A percentile compares a stretch with the other conserved stretches of the same genome.
phyloP scores from a whole-genome alignment of 129 eudicot species.

The Solidago caesia region DNA sequence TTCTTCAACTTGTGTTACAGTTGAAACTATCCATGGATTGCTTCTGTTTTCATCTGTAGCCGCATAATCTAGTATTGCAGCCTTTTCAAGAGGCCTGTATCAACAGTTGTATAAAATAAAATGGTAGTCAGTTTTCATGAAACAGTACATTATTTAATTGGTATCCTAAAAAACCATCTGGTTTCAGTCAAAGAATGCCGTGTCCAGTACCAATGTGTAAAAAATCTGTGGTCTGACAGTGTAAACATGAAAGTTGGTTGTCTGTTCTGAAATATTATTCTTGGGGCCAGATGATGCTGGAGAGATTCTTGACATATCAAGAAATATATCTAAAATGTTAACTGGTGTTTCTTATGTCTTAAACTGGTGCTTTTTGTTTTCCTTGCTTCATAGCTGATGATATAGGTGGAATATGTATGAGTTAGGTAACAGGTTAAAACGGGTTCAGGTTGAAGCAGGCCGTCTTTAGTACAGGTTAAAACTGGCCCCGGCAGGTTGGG shows the following conservation, averaged over 20 bases:
- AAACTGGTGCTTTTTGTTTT: not conserved
- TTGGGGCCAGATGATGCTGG: not conserved
- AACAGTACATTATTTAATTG: not conserved
- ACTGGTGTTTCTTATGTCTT: not conserved
- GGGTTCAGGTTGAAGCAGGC: not conserved
- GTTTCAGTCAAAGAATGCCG: not conserved
- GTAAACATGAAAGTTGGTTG: not conserved
- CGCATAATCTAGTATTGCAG: conserved; percentile 61
- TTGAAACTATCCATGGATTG: conserved; percentile 65
- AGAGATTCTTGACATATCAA: not conserved
- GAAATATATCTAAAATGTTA: not conserved
- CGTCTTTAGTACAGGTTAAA: not conserved
- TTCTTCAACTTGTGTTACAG: conserved; percentile 85
- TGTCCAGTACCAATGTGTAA: not conserved
- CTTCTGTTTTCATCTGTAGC: conserved; percentile 35
- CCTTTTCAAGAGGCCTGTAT: conserved; percentile 81
- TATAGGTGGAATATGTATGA: not conserved
- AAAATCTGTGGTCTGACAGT: not conserved
- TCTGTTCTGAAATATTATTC: not conserved
- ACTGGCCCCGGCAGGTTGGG: not conserved
- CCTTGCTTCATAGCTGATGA: too few species aligned
- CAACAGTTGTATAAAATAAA: conserved; percentile 16
- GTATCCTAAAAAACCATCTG: not conserved
- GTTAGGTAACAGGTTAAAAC: not conserved
- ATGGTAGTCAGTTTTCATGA: not conserved